These are phyloP conservation scores for Pseudognaphalium luteoalbum DNA, from an alignment of 129 eudicot genomes.

Conservation along the genomic window DNA sequence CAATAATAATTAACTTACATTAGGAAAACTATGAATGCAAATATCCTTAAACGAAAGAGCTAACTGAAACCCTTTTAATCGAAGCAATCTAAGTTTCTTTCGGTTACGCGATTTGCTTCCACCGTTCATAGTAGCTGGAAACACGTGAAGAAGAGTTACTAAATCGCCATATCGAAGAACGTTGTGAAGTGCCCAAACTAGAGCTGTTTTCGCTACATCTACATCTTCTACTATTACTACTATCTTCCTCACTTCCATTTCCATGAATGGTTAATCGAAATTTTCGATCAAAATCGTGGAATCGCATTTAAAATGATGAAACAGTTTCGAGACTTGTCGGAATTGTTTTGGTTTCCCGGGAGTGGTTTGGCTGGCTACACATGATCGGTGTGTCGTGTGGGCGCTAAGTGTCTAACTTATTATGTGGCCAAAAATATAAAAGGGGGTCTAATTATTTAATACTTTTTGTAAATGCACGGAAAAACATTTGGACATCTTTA, in stretches of 20 bases:
- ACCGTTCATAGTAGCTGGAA: slow-evolving; percentile 33
- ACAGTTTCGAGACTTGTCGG: background rate
- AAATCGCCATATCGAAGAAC: slow-evolving; percentile 70
- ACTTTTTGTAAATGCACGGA: background rate
- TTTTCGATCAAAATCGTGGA: background rate
- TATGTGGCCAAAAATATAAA: slow-evolving; percentile 22
- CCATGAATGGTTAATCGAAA: background rate
- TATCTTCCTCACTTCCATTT: slow-evolving; percentile 67
- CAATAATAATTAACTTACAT: slow-evolving; percentile 39
- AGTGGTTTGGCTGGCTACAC: slow-evolving; percentile 3
- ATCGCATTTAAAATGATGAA: background rate
- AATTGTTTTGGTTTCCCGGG: background rate
- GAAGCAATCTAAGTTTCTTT: slow-evolving; percentile 60
- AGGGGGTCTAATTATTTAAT: background rate
- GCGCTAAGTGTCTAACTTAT: slow-evolving; percentile 22
- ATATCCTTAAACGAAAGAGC: slow-evolving; percentile 83
- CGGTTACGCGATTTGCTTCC: slow-evolving; percentile 46
- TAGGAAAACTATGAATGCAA: slow-evolving; percentile 62
- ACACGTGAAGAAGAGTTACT: slow-evolving; percentile 79
- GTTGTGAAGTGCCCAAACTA: slow-evolving; percentile 81
- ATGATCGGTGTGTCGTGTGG: slow-evolving; percentile 17
- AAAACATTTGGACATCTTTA: background rate
- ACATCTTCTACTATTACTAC: slow-evolving; percentile 85
- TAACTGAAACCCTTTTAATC: slow-evolving; percentile 78
- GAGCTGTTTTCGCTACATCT: slow-evolving; percentile 72